Percentiles rank a stretch among this genome's conserved stretches.
Evolutionary conservation across 805 yeast genomes (phyloP).

Genomic region (Nakazawaea ishiwadae): DNA sequence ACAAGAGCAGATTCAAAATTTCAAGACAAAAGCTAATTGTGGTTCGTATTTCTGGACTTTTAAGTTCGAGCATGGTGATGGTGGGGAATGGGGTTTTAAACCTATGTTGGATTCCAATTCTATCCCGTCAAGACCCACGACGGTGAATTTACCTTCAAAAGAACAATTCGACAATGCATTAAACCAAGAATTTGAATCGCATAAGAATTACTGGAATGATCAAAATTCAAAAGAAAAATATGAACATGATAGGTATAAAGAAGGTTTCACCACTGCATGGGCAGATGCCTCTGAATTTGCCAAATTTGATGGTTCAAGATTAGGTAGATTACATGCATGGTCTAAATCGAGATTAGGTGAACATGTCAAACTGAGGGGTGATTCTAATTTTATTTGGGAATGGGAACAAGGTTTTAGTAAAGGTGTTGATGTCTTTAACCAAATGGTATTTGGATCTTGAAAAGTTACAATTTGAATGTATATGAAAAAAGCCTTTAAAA

Average conservation of each 20-base stretch:
- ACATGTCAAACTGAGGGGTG: constrained; percentile 54
- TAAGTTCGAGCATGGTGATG: constrained; percentile 82
- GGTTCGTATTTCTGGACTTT: constrained; percentile 91
- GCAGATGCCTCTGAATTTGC: constrained; percentile 67
- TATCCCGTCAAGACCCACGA: constrained; percentile 30
- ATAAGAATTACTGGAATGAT: constrained; percentile 63
- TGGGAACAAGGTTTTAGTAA: constrained; percentile 82
- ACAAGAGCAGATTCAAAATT: constrained; percentile 40
- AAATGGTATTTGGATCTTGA: constrained; percentile 2
- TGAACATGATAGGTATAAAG: constrained; percentile 79
- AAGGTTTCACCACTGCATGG: constrained; percentile 77
- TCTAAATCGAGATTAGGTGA: constrained; percentile 53
- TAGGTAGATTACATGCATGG: constrained; percentile 79
- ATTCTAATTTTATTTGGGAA: constrained; percentile 67
- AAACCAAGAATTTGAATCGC: constrained; percentile 36
- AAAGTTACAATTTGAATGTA: not conserved
- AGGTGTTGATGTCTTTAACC: constrained; percentile 45
- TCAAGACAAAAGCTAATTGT: constrained; percentile 49
- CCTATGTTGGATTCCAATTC: constrained; percentile 69
- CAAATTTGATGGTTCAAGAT: constrained; percentile 56
- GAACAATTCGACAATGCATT: constrained; percentile 35
- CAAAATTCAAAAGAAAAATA: constrained; percentile 54
- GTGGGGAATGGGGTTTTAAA: constrained; percentile 95
- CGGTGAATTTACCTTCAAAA: constrained; percentile 33
- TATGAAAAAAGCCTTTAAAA: not conserved